Percentiles rank a stretch among this genome's conserved stretches.
phyloP scores from a whole-genome alignment of 1,284 basidiomycete genomes.

The Ceratobasidium sp. region DNA sequence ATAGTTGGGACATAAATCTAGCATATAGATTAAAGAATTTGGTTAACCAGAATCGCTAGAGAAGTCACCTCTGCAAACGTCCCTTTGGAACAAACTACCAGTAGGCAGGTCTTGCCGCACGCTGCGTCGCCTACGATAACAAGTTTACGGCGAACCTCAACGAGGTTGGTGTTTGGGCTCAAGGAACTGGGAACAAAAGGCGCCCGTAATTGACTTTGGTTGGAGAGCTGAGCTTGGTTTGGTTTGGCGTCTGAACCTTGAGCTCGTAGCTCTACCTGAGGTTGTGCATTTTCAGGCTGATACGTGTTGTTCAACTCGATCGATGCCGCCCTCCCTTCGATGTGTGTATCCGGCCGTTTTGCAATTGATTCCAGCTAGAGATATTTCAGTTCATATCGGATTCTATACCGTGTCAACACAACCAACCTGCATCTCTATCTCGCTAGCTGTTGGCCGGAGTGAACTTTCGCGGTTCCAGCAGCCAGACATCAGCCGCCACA shows the following conservation, averaged over 20 bases:
- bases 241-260: too few relatives aligned
- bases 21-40: slow-evolving; percentile 14
- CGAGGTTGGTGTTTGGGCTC: too few relatives aligned
- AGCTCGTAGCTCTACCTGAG: too few relatives aligned
- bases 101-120: slow-evolving; percentile 88
- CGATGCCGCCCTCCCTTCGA: too few relatives aligned
- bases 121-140: slow-evolving; percentile 88
- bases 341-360: not conserved
- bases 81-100: slow-evolving; percentile 91
- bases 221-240: too few relatives aligned
- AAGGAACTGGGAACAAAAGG: too few relatives aligned
- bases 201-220: too few relatives aligned
- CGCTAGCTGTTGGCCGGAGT: not conserved
- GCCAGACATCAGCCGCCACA: slow-evolving; percentile 2
- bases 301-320: too few relatives aligned
- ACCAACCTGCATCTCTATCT: not conserved
- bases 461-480: slow-evolving; percentile 1
- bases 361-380: not conserved
- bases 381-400: too few relatives aligned
- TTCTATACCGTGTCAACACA: not conserved
- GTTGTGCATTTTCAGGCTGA: too few relatives aligned
- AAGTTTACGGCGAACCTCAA: slow-evolving; percentile 72
- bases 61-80: slow-evolving; percentile 87
- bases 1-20: slow-evolving; percentile 94
- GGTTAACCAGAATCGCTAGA: not conserved